Evolutionary conservation across 2,329 filamentous ascomycete genomes (phyloP).

Genomic region (Fusarium dimerum): DNA sequence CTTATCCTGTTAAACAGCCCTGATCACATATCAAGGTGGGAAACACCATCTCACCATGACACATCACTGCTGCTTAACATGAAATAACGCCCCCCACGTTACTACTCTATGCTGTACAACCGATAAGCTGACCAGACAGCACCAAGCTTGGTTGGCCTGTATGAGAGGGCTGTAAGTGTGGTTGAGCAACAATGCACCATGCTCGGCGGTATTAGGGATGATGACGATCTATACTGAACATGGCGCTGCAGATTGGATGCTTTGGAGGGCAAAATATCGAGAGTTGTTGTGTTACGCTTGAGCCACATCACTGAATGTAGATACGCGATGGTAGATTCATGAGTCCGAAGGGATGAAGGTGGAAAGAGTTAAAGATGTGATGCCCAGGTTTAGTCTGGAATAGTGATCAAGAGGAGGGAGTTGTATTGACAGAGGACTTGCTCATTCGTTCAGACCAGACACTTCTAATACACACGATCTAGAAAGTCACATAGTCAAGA

Average conservation of each 20-base stretch:
- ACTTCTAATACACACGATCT: too few relatives aligned
- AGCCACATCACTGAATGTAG: neutral
- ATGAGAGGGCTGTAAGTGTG: neutral
- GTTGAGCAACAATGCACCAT: neutral
- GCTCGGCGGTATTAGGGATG: neutral
- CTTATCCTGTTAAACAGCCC: too few relatives aligned
- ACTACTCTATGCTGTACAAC: neutral
- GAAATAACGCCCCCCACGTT: neutral
- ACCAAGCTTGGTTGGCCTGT: too few relatives aligned
- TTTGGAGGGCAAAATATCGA: neutral
- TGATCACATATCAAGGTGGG: neutral
- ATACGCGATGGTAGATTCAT: neutral
- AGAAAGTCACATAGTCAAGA: constrained; percentile 13
- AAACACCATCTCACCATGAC: neutral
- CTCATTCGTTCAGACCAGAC: too few relatives aligned
- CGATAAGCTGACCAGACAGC: neutral
- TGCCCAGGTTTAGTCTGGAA: too few relatives aligned
- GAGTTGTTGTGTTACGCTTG: neutral
- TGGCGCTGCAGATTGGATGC: neutral
- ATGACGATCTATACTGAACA: neutral
- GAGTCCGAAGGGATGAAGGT: neutral
- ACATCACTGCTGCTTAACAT: constrained; percentile 7
- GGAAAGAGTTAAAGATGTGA: neutral
- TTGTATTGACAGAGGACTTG: too few relatives aligned
- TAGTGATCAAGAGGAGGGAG: too few relatives aligned